A percentile compares a stretch with the other conserved stretches of the same genome.
Conservation (phyloP, 306 rosid genomes). For the Lupinus albus region DNA sequence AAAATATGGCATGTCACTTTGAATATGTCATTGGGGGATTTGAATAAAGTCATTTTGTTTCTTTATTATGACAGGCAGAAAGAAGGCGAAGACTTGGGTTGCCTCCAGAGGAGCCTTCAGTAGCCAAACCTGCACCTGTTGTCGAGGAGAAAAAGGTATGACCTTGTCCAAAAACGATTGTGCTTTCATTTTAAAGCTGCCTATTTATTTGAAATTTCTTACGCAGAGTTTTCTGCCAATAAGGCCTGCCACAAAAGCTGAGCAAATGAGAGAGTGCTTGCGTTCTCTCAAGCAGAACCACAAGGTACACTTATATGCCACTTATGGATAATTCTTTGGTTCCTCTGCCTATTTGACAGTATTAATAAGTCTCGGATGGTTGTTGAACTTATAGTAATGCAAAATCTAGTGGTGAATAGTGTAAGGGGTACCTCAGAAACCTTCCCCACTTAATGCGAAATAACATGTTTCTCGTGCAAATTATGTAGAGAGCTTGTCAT, state of each 20-base stretch:
- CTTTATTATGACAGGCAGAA: constrained; percentile 68
- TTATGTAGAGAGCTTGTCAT: constrained; percentile 27
- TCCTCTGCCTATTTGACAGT: constrained; percentile 19
- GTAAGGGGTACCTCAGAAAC: constrained; percentile 18
- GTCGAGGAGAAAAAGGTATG: constrained; percentile 89
- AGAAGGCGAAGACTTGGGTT: constrained; percentile 90
- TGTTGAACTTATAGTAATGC: not conserved
- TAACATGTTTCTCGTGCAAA: constrained; percentile 1
- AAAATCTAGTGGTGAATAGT: constrained; percentile 24
- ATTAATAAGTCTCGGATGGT: constrained; percentile 18
- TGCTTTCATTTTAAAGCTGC: not conserved
- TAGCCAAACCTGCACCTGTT: constrained; percentile 67
- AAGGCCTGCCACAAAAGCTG: constrained; percentile 85
- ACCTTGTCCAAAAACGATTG: constrained; percentile 29
- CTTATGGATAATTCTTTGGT: not conserved
- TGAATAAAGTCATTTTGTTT: constrained; percentile 22
- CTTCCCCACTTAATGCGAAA: not conserved
- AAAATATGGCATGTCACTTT: constrained; percentile 4
- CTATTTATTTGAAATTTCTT: constrained; percentile 37
- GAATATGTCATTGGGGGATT: constrained; percentile 11
- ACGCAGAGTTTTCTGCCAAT: constrained; percentile 71
- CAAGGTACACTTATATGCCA: constrained; percentile 65
- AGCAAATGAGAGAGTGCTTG: constrained; percentile 93
- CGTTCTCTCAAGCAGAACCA: constrained; percentile 89
- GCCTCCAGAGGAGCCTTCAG: constrained; percentile 79